These are phyloP conservation scores for Fraxinus floribunda DNA, from an alignment of 305 asterid genomes.

Conservation along the genomic window DNA sequence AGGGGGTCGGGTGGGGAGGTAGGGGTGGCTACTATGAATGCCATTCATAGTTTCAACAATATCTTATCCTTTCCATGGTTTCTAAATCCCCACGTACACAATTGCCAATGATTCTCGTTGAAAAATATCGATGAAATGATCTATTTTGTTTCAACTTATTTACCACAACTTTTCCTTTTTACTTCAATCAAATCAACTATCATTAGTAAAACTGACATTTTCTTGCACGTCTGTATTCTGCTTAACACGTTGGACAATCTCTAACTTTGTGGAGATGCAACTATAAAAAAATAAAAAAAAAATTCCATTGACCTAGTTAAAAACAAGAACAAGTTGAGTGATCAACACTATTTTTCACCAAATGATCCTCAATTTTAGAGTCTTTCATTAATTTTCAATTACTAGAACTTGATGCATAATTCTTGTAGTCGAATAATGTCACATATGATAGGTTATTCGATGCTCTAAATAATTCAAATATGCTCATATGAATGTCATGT, in stretches of 20 bases:
- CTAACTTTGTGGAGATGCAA: neutral
- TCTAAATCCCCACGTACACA: neutral
- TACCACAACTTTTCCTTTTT: neutral
- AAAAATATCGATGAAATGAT: neutral
- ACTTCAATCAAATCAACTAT: neutral
- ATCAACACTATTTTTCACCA: neutral
- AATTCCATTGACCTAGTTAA: neutral
- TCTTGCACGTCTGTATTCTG: neutral
- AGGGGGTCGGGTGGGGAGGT: neutral
- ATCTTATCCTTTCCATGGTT: constrained; percentile 3
- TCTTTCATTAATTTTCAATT: neutral
- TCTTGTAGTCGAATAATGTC: neutral
- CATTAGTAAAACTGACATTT: neutral
- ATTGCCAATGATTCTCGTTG: neutral
- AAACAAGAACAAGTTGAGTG: neutral
- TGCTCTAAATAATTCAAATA: neutral
- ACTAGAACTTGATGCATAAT: neutral
- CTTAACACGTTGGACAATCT: neutral
- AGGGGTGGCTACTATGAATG: neutral
- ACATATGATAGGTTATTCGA: neutral
- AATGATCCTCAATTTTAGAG: neutral
- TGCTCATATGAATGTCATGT: neutral
- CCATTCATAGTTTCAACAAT: neutral
- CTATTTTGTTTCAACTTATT: neutral
- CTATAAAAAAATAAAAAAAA: neutral